Conservation (phyloP, 2,329 filamentous ascomycete genomes). For the Aspergillus phoenicis region DNA sequence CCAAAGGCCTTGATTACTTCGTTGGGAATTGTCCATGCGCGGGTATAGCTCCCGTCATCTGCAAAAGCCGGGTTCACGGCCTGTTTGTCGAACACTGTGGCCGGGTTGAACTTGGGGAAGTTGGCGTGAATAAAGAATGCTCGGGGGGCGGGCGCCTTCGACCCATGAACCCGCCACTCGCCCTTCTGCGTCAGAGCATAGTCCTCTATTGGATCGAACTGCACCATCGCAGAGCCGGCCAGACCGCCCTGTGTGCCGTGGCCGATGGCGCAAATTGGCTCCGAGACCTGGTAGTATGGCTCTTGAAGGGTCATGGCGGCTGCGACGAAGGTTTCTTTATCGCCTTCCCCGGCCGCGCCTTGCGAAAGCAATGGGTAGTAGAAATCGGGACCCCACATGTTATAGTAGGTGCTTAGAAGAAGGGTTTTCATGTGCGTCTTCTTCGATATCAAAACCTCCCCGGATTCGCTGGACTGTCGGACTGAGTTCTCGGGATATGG, state of each 20-base stretch:
- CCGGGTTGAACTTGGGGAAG: constrained; percentile 45
- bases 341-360: constrained; percentile 52
- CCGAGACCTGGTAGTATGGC: constrained; percentile 47
- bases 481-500: constrained; percentile 25
- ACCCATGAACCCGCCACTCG: constrained; percentile 28
- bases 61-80: constrained; percentile 33
- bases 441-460: constrained; percentile 51
- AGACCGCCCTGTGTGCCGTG: constrained; percentile 32
- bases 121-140: constrained; percentile 47
- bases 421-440: constrained; percentile 44
- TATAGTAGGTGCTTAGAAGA: constrained; percentile 54
- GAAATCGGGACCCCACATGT: constrained; percentile 48
- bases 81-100: constrained; percentile 37
- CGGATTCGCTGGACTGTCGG: constrained; percentile 45
- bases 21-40: constrained; percentile 36
- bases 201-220: constrained; percentile 41
- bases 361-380: constrained; percentile 53
- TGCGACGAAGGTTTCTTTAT: constrained; percentile 55
- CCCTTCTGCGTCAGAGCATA: constrained; percentile 29
- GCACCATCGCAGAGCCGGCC: constrained; percentile 43
- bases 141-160: constrained; percentile 31
- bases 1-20: constrained; percentile 34
- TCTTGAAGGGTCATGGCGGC: constrained; percentile 46
- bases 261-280: constrained; percentile 38
- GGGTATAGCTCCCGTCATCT: constrained; percentile 36